Evolutionary conservation across 2,329 filamentous ascomycete species (phyloP).

Genomic region (Verticillium nubilum): DNA sequence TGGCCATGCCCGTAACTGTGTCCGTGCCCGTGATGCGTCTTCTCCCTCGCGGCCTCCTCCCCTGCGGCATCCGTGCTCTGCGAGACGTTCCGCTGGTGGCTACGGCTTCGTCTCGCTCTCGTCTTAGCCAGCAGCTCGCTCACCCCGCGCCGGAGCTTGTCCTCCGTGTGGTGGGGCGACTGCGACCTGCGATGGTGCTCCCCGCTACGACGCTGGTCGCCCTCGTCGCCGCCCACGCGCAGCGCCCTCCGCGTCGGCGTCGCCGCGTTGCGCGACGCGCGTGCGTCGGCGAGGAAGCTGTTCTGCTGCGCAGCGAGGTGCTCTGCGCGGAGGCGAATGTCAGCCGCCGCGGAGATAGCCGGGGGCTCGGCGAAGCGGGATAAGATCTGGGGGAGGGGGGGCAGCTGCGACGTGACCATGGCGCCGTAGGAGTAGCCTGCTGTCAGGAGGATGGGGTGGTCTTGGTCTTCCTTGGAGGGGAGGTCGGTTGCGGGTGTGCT

Average conservation of each 20-base stretch:
- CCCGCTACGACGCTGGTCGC: constrained; percentile 30
- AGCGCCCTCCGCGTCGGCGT: constrained; percentile 22
- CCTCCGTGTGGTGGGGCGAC: constrained; percentile 42
- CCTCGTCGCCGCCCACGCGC: constrained; percentile 45
- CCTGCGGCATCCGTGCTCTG: constrained; percentile 4
- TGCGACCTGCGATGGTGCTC: constrained; percentile 25
- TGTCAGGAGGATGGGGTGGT: constrained; percentile 46
- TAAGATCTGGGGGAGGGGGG: constrained; percentile 55
- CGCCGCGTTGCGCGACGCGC: constrained; percentile 22
- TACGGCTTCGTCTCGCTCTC: constrained; percentile 17
- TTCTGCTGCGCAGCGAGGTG: constrained; percentile 62
- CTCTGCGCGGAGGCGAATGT: constrained; percentile 65
- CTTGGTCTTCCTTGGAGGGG: background rate
- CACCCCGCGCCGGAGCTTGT: constrained; percentile 40
- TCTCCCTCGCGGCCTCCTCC: background rate
- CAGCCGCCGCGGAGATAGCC: constrained; percentile 54
- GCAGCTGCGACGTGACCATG: constrained; percentile 70
- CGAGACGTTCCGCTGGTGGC: background rate
- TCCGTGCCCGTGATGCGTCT: background rate
- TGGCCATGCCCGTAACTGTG: background rate
- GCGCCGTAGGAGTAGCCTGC: constrained; percentile 91
- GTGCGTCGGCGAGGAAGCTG: constrained; percentile 32
- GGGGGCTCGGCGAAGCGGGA: constrained; percentile 48
- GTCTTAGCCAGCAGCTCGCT: constrained; percentile 40
- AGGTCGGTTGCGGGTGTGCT: constrained; percentile 1